Evolutionary conservation across 306 rosid species (phyloP), one percentile per base, ranked within the genome.

Genomic region (Fragaria iinumae): DNA sequence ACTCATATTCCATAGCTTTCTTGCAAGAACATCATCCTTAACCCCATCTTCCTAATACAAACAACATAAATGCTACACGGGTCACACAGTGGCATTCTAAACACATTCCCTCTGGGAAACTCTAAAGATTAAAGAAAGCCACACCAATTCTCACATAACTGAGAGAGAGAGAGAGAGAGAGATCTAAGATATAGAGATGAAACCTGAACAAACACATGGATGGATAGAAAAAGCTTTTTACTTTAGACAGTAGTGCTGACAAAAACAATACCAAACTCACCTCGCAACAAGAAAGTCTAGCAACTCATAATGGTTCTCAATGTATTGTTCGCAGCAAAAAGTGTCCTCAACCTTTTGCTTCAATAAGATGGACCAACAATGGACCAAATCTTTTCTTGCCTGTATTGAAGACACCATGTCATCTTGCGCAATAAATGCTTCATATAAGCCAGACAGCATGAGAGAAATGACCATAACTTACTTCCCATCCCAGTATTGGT

Each of bases 371-470:
- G 99, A 79, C 99, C 97, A 95, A 73, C 97, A 92, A 66, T 87
- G 84, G 47, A 87, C 93, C 76, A 95, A 88, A 86, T 91, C 97
- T 89, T 95, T 95, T 84, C 99, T 92, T 50, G 96, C 96, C 99
- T 92, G 88, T 50, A 85, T 55, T 63, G 74, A 79, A 86, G 67
- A 86, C 74, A 77, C 67, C 63, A 66, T 48, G 73, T 83, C 80
- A 85, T 56, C 9, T 72, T 57, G 53, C 84, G 83, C 69, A 79
- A 77, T 50, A 70, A 78, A 47, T 56, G 73, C 72, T 76, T 67
- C 49, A 79, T 71, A 79, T 68, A 76, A 55, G 69, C 68, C 53
- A 52, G 66, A 32, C 67, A 44, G 4, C 50, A 77, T 29, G 64
- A 63, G 34, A 41, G 69, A 74, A 69, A 71, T 25, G 50, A 72